Conservation (phyloP, 2,329 filamentous ascomycete species). For the Ophiostoma piceae region DNA sequence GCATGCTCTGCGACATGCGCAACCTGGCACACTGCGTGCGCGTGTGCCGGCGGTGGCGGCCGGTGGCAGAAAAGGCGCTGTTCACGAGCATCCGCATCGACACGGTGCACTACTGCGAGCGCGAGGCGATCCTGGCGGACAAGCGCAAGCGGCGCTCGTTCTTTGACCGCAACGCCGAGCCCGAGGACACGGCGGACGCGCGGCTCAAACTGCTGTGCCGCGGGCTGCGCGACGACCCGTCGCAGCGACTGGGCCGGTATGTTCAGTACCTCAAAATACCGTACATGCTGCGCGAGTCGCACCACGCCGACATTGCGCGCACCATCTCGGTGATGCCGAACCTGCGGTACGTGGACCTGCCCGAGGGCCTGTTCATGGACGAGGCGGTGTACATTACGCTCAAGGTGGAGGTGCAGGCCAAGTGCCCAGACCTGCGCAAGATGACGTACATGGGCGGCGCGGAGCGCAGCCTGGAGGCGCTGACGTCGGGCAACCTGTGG, state of each 20-base stretch:
- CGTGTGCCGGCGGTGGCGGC: constrained; percentile 68
- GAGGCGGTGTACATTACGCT: constrained; percentile 70
- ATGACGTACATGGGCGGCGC: constrained; percentile 79
- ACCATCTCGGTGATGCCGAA: constrained; percentile 81
- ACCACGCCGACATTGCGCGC: constrained; percentile 75
- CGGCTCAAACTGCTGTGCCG: constrained; percentile 75
- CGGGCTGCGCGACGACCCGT: constrained; percentile 72
- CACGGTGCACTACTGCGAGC: constrained; percentile 87
- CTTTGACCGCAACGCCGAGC: constrained; percentile 70
- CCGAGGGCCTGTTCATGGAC: constrained; percentile 79
- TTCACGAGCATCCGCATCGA: constrained; percentile 91
- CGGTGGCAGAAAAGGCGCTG: constrained; percentile 44
- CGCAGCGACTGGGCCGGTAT: constrained; percentile 57
- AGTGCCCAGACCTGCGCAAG: constrained; percentile 78
- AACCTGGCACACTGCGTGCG: constrained; percentile 76
- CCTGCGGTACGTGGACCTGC: constrained; percentile 82
- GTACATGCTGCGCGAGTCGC: constrained; percentile 90
- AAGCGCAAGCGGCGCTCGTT: constrained; percentile 68
- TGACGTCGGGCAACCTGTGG: constrained; percentile 64
- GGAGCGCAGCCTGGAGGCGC: constrained; percentile 67
- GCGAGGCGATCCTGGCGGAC: constrained; percentile 75
- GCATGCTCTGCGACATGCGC: constrained; percentile 89
- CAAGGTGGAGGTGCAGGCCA: constrained; percentile 75
- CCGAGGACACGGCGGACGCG: constrained; percentile 70
- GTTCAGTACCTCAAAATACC: constrained; percentile 82